These are phyloP conservation scores for Penicillium salamii DNA, from an alignment of 495 filamentous ascomycete genomes.

Conservation along the genomic window DNA sequence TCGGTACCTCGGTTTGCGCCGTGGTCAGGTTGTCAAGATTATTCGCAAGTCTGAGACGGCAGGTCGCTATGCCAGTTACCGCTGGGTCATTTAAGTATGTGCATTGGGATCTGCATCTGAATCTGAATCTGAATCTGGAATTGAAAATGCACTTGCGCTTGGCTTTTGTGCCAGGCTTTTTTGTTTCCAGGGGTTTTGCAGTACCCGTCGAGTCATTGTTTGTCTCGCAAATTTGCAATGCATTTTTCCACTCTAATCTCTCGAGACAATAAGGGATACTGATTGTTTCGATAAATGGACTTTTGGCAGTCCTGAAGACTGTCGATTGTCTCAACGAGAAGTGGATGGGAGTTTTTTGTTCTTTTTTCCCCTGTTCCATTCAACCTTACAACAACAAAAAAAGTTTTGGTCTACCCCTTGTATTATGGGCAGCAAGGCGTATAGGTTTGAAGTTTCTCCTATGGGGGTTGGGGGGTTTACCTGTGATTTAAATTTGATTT, in stretches of 20 bases:
- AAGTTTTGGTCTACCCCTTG: conserved; percentile 30
- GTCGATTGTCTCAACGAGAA: conserved; percentile 1
- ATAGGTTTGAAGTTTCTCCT: conserved; percentile 35
- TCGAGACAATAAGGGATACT: neutral
- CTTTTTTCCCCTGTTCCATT: conserved; percentile 10
- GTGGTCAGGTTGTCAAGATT: conserved; percentile 98
- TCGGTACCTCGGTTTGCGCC: conserved; percentile 83
- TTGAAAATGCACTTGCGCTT: too few relatives aligned
- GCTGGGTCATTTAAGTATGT: conserved; percentile 56
- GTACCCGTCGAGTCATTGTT: neutral
- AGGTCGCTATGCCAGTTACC: conserved; percentile 58
- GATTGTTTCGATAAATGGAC: neutral
- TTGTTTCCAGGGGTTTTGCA: neutral
- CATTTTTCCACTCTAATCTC: neutral
- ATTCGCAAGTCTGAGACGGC: conserved; percentile 73
- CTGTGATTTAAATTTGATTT: conserved; percentile 24
- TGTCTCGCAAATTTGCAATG: neutral
- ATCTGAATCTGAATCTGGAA: too few relatives aligned
- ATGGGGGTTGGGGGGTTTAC: conserved; percentile 23
- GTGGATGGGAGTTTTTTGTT: conserved; percentile 14
- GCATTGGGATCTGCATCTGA: too few relatives aligned
- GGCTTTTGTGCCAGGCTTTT: neutral
- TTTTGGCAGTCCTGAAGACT: neutral
- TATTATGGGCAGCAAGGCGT: conserved; percentile 50
- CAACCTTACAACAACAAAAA: conserved; percentile 22